Percentiles rank a stretch among this genome's conserved stretches.
Evolutionary conservation across 1,284 basidiomycete species (phyloP).

Genomic region (Pisolithus thermaeus): DNA sequence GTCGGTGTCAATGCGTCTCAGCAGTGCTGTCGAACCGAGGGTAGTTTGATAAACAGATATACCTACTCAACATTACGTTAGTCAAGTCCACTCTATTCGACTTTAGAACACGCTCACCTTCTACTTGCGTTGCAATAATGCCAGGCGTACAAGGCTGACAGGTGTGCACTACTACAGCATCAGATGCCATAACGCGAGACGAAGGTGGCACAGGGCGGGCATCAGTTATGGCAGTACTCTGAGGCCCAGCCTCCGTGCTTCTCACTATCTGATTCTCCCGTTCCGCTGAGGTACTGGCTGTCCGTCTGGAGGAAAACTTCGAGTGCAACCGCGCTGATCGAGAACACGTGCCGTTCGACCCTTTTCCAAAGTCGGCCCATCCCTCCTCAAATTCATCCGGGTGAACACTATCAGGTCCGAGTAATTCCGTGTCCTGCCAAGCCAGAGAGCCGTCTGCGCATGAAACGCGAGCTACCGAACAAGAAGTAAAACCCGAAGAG

Average conservation of each 20-base stretch:
- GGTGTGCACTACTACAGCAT: conserved; percentile 47
- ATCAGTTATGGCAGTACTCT: conserved; percentile 4
- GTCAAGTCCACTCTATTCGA: background rate
- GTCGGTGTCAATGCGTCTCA: conserved; percentile 67
- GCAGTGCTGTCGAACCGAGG: conserved; percentile 45
- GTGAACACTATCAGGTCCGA: conserved; percentile 44
- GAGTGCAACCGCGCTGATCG: conserved; percentile 6
- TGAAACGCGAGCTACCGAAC: conserved; percentile 7
- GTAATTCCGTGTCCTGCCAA: conserved; percentile 44
- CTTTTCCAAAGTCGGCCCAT: conserved; percentile 26
- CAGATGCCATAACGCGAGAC: conserved; percentile 6
- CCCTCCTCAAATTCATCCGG: conserved; percentile 41
- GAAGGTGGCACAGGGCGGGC: background rate
- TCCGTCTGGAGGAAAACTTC: background rate
- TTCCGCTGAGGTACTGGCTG: conserved; percentile 3
- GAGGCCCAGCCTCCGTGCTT: conserved; percentile 2
- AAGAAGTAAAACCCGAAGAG: background rate
- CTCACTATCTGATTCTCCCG: conserved; percentile 2
- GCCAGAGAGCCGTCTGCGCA: conserved; percentile 22
- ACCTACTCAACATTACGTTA: conserved; percentile 34
- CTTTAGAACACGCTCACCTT: conserved; percentile 42
- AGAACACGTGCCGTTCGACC: conserved; percentile 9
- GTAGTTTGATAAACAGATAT: conserved; percentile 66
- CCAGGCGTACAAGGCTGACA: conserved; percentile 53
- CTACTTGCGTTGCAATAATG: conserved; percentile 58